Evolutionary conservation across 495 filamentous ascomycete species (phyloP), one percentile per base, ranked within the genome.

Genomic region (Coniosporium apollinis): DNA sequence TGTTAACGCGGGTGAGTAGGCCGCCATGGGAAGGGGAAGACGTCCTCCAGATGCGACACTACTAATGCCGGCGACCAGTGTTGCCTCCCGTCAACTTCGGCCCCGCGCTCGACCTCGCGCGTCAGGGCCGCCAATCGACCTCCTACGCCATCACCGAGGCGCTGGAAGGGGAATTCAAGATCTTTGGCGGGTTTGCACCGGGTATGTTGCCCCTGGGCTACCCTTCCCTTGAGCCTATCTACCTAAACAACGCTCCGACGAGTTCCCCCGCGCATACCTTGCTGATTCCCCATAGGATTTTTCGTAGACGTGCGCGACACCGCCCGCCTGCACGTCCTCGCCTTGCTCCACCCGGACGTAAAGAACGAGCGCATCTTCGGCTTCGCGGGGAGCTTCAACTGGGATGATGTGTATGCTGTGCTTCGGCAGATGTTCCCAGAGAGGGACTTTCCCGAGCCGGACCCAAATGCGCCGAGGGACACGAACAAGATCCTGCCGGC

Each of bases 301-400:
- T 52, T 29, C 35, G 51, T 72, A 22, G 51, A 72, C 38, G 63
- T 72, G 3, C 44, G 54, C 21, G 70, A 76, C 36, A 48, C 42
- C 4, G 69, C 64, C 0, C 48, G 49, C 1, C 47, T 73, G 1
- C 60, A 66, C 37, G 49, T 69, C 1, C 55, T 60, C 3, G 67
- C 54, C 2, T 45, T 69, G n/a, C 47, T 67, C 2, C 47, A 64
- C 22, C 50, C 52, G 0, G 40, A 43, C 1, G 55, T 65, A 4
- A 44, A 57, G 20, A 53, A 56, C 3, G 54, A 66, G 45, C 54
- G 67, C 0, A 50, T 72, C 19, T 62, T 70, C 42, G 64, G 54
- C 2, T 65, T 55, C 37, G 61, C 61, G 1, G 40, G 34, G 1
- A 47, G 48, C 0, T 53, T 40, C 30, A 61, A 49, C 13, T 65